phyloP scores from a whole-genome alignment of 176 grass and related monocot species.

The Tillandsia leiboldiana region DNA sequence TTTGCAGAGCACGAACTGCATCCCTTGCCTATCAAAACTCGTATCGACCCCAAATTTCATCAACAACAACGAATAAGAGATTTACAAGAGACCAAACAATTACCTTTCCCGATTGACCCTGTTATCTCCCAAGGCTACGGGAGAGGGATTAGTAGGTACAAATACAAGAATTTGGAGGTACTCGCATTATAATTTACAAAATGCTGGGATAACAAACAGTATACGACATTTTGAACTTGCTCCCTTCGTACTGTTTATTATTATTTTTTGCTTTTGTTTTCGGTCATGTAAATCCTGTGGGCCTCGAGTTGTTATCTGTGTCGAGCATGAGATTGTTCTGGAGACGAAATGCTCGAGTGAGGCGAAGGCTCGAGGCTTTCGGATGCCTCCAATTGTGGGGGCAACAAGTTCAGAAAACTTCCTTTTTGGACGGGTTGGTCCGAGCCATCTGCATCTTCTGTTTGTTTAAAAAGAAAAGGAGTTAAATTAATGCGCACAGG shows the following conservation, averaged over 20 bases:
- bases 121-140: background rate
- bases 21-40: too few relatives aligned
- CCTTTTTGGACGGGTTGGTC: conserved; percentile 53
- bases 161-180: background rate
- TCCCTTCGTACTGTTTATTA: background rate
- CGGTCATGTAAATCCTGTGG: background rate
- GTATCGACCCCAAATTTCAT: too few relatives aligned
- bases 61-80: background rate
- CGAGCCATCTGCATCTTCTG: conserved; percentile 53
- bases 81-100: conserved; percentile 1
- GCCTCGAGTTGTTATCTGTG: conserved; percentile 43
- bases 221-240: background rate
- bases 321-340: conserved; percentile 64
- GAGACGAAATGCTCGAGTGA: conserved; percentile 64
- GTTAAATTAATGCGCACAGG: conserved; percentile 17
- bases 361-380: conserved; percentile 56
- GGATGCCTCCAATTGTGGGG: conserved; percentile 50
- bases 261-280: background rate
- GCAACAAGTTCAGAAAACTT: conserved; percentile 84
- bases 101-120: background rate
- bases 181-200: background rate
- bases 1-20: too few relatives aligned
- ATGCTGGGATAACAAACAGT: background rate
- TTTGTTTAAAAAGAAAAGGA: conserved; percentile 11
- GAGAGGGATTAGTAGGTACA: background rate